Base-by-base conservation (phyloP, 108 stramenopile species). In the Cyclostephanos invisitatus region DNA sequence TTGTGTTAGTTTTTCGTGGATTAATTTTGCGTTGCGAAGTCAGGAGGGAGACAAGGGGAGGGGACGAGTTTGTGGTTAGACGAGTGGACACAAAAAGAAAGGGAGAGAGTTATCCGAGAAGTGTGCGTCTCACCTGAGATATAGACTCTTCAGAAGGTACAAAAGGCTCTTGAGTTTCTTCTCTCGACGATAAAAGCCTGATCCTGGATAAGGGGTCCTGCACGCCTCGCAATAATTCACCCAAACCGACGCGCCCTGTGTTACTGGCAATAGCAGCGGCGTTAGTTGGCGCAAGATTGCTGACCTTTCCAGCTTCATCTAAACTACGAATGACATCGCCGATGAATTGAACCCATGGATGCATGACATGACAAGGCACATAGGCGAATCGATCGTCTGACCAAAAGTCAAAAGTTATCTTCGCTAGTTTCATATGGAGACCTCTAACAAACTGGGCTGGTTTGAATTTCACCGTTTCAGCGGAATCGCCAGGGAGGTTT, bases 301-400 rank as follows among this genome's bases (percentile, higher is more conserved):
- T 35, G n/a, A 75, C 64, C 44, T 89, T 87, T 10, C 72, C 75
- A 11, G 84, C 73, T 55, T 86, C 85, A 55, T 90, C 85, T 20
- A 94, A 79, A 59, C 81, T 81, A n/a, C 70, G 42, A 5, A 94
- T 77, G 9, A 90, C 55, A 36, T 91, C 90, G 17, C 64, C 65
- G 46, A 89, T 75, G 66, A 87, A 80, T 17, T 65, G 65, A 12
- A 84, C 57, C 24, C 88, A 64, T 10, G 93, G 90, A 70, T 90
- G 81, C 9, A 87, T 57, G 12, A 90, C 70, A 62, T 87, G 82
- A 28, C 89, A 73, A 24, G 93, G 93, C 18, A 77, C 77, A 38
- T 59, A 68, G 2, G 58, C 60, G 42, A 91, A 66, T 36, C 69
- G 65, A n/a, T 73, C 46, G 48, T 94, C 89, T n/a, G 60, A 71